Base-by-base conservation (phyloP, 2,329 filamentous ascomycete species). In the Fusarium brachygibbosum region DNA sequence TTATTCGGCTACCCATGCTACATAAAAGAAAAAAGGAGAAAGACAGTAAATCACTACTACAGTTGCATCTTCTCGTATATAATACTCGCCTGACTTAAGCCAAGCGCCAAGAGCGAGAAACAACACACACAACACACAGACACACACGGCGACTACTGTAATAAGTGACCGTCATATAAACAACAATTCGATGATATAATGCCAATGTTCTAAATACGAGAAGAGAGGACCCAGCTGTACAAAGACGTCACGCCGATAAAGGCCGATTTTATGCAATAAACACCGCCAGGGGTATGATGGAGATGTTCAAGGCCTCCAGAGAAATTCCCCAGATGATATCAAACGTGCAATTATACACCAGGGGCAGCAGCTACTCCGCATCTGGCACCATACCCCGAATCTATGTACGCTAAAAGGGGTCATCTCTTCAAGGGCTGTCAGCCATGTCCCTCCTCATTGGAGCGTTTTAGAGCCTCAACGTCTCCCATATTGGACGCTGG, bases 291-390 rank as follows among this genome's bases (percentile, higher is more conserved):
- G 29, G 13, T 19, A 54, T 41, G 35, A n/a, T n/a, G n/a, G n/a
- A 44, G 41, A 42, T 44, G 21, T 63, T 42, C 21, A 42, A 14
- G 16, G 40, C 40, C 23, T 17, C 53, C 46, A 28, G 37, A 19
- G 28, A 53, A 45, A 34, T 53, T 53, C 61, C 46, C 61, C 59
- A 63, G 62, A 54, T 60, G 54, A 60, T 49, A 65, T 49, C 54
- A 60, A 66, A 60, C 53, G 35, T 42, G 61, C 35, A 60, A 65
- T 66, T 60, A 65, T 53, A 48, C 52, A 25, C 61, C 14, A 65
- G 62, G 61, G 62, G 62, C 46, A 25, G 12, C 46, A 16, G 28
- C 40, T 32, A 44, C 45, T 50, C 61, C 46, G 35, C 53, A 42
- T 65, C 46, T 42, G 61, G 61, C 46, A 45, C 40, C 12, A 46